Base-by-base conservation (phyloP, 2,329 filamentous ascomycete species). In the Aspergillus sp. region DNA sequence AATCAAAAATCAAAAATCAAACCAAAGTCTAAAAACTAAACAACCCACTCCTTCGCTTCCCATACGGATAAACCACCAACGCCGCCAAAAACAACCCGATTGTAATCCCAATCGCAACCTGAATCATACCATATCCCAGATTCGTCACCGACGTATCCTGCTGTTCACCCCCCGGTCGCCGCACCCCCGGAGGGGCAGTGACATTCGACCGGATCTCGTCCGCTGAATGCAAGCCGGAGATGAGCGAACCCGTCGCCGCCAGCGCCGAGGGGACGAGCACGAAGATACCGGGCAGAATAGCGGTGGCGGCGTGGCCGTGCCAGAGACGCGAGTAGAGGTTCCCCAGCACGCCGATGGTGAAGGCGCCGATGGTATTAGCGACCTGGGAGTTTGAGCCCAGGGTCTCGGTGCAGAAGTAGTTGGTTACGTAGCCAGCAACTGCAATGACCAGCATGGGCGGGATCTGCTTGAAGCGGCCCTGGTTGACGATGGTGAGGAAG, bases 281-380 rank as follows among this genome's bases (percentile, higher is more conserved):
- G 52, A 94, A 94, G 52, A 95, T 94, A 4, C 85, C 89, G 0
- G 89, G 89, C 7, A 95, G 71, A 75, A 95, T 87, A 1, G 86
- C 85, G 0, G 88, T 87, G 0, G 88, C 88, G 0, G 89, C 89
- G 2, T 94, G 78, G 1, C 85, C 86, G 62, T 90, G 88, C 8
- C 84, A 66, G 33, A 75, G 57, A 2, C 87, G 78, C 9, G 83
- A 84, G 69, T 93, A 91, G 2, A 88, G 61, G 55, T 94, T 94
- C 3, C 86, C 87, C 43, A 88, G 70, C 32, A 90, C 77, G 7
- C 88, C 88, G 9, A 94, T 81, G 0, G 80, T 78, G 43, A 94
- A 75, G 0, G 88, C 86, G 30, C 86, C 86, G 2, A 93, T 75
- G 38, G 86, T 87, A 65, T 85, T 88, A 46, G 83, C 82, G 30